phyloP scores from a whole-genome alignment of 345 rosid genomes.

The Aquilaria sinensis region DNA sequence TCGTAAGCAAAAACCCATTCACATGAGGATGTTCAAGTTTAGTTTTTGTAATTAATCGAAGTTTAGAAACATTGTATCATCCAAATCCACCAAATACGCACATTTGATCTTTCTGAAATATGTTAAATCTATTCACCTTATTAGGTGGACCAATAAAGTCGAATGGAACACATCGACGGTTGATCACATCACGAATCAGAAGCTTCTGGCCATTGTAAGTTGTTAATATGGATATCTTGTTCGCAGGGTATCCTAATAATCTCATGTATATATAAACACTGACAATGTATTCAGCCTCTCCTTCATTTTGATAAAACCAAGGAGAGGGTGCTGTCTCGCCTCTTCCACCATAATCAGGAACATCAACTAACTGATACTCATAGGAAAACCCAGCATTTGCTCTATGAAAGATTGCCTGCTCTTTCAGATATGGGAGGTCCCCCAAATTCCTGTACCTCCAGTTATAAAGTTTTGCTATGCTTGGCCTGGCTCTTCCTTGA shows the following conservation, averaged over 20 bases:
- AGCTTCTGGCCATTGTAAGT: constrained; percentile 98
- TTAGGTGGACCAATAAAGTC: constrained; percentile 91
- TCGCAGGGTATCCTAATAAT: constrained; percentile 89
- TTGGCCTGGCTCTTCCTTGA: constrained; percentile 98
- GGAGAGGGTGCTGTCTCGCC: constrained; percentile 98
- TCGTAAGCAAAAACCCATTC: too few relatives aligned
- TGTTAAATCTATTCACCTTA: constrained; percentile 46
- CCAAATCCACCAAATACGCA: too few relatives aligned
- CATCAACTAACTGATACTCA: constrained; percentile 90
- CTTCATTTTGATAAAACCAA: constrained; percentile 98
- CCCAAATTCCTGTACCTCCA: constrained; percentile 99
- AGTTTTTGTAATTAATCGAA: not conserved
- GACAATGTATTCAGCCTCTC: constrained; percentile 95
- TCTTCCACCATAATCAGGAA: constrained; percentile 82
- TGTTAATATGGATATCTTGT: constrained; percentile 91
- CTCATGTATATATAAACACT: constrained; percentile 98
- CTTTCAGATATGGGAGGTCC: constrained; percentile 82
- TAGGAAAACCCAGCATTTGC: constrained; percentile 94
- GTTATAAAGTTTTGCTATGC: constrained; percentile 88
- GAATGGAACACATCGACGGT: constrained; percentile 80
- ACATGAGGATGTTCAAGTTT: too few relatives aligned
- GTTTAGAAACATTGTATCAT: not conserved
- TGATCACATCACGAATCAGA: constrained; percentile 95
- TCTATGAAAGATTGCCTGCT: constrained; percentile 52
- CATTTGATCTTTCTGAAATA: not conserved